These are phyloP conservation scores for Fusarium domesticum DNA, from an alignment of 2,329 filamentous ascomycete genomes.

Conservation along the genomic window DNA sequence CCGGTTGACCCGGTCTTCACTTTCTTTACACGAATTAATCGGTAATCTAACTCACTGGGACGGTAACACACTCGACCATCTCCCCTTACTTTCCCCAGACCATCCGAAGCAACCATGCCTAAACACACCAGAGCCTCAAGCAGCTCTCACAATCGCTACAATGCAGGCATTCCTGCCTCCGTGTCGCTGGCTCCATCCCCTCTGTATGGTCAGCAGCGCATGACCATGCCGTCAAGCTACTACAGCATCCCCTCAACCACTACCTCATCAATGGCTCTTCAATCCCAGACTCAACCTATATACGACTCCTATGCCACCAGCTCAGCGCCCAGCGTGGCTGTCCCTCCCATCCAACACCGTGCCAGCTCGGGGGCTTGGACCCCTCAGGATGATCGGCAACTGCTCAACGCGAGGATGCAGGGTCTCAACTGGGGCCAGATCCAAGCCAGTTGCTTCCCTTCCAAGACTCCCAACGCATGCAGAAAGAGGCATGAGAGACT, in stretches of 20 bases:
- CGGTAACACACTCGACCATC: slow-evolving; percentile 12
- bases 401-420: slow-evolving; percentile 68
- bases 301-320: slow-evolving; percentile 41
- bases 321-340: slow-evolving; percentile 33
- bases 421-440: slow-evolving; percentile 84
- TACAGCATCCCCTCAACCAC: slow-evolving; percentile 38
- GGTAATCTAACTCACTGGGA: slow-evolving; percentile 23
- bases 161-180: slow-evolving; percentile 34
- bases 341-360: slow-evolving; percentile 49
- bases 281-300: slow-evolving; percentile 34
- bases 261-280: slow-evolving; percentile 29
- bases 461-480: slow-evolving; percentile 79
- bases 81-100: slow-evolving; percentile 11
- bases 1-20: slow-evolving; percentile 28
- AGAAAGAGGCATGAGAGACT: slow-evolving; percentile 85
- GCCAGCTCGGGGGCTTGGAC: slow-evolving; percentile 69
- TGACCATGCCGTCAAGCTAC: slow-evolving; percentile 40
- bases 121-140: slow-evolving; percentile 44
- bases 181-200: slow-evolving; percentile 42
- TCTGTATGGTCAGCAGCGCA: slow-evolving; percentile 43
- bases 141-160: slow-evolving; percentile 31
- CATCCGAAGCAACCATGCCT: slow-evolving; percentile 39
- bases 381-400: slow-evolving; percentile 67
- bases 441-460: slow-evolving; percentile 70
- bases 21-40: slow-evolving; percentile 26